Evolutionary conservation across 2,329 filamentous ascomycete species (phyloP).

Genomic region (Fonsecaea multimorphosa): DNA sequence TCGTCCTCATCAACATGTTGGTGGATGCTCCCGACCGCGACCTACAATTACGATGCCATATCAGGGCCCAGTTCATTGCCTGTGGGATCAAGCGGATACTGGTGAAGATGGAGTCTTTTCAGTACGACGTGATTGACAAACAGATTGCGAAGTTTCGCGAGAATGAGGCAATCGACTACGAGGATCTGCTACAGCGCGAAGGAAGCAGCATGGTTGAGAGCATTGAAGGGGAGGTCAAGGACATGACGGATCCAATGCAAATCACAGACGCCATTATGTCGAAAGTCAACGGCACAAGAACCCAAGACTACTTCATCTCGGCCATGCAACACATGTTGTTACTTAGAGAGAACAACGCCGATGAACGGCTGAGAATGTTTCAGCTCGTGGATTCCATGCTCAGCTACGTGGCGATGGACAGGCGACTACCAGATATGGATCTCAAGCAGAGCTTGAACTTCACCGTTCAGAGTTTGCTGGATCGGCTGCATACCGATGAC

Average conservation of each 20-base stretch:
- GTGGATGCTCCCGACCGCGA: slow-evolving; percentile 90
- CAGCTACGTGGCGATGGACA: slow-evolving; percentile 98
- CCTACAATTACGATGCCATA: slow-evolving; percentile 88
- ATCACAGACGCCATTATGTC: slow-evolving; percentile 93
- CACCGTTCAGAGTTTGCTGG: slow-evolving; percentile 91
- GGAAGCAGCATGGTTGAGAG: slow-evolving; percentile 88
- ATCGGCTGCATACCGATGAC: slow-evolving; percentile 94
- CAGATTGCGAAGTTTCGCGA: slow-evolving; percentile 91
- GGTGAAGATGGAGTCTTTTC: slow-evolving; percentile 96
- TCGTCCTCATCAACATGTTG: slow-evolving; percentile 96
- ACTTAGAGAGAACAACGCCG: slow-evolving; percentile 87
- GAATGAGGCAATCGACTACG: slow-evolving; percentile 97
- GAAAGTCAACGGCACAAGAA: slow-evolving; percentile 79
- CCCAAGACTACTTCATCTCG: slow-evolving; percentile 94
- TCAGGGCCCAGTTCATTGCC: slow-evolving; percentile 92
- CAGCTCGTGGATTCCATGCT: slow-evolving; percentile 99
- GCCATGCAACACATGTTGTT: slow-evolving; percentile 93
- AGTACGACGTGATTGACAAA: slow-evolving; percentile 98
- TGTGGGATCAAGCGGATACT: slow-evolving; percentile 94
- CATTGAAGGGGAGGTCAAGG: slow-evolving; percentile 82
- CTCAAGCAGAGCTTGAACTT: slow-evolving; percentile 97
- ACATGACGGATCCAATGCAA: slow-evolving; percentile 89
- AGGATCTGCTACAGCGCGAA: slow-evolving; percentile 92
- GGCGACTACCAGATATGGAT: slow-evolving; percentile 93
- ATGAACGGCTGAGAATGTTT: slow-evolving; percentile 93